phyloP scores from a whole-genome alignment of 2,329 filamentous ascomycete species.

The Didymella exigua region DNA sequence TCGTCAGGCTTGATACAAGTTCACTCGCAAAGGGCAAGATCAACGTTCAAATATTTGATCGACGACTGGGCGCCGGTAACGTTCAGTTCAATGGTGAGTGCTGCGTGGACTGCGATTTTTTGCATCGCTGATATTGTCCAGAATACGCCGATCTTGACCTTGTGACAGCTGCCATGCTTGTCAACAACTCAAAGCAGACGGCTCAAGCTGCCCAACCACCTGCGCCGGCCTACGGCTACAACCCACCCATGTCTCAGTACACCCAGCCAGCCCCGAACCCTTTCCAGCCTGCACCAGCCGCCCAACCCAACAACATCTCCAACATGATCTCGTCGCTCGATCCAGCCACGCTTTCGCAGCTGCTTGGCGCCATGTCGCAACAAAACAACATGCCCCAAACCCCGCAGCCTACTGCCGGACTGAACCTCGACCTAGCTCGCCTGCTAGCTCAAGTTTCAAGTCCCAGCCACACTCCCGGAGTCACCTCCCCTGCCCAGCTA shows the following conservation, averaged over 20 bases:
- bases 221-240: slow-evolving; percentile 35
- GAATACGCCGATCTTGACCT: slow-evolving; percentile 87
- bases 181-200: slow-evolving; percentile 70
- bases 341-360: slow-evolving; percentile 70
- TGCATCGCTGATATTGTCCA: slow-evolving; percentile 38
- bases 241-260: slow-evolving; percentile 26
- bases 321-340: slow-evolving; percentile 72
- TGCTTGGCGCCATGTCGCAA: slow-evolving; percentile 65
- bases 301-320: slow-evolving; percentile 63
- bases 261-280: slow-evolving; percentile 45
- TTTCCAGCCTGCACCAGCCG: slow-evolving; percentile 40
- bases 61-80: slow-evolving; percentile 72
- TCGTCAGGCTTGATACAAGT: slow-evolving; percentile 74
- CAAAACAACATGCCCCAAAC: slow-evolving; percentile 44
- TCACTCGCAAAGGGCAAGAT: slow-evolving; percentile 76
- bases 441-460: slow-evolving; percentile 44
- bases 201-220: slow-evolving; percentile 44
- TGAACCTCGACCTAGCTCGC: slow-evolving; percentile 48
- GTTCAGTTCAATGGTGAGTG: slow-evolving; percentile 74
- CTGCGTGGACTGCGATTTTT: neutral
- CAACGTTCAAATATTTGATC: slow-evolving; percentile 83
- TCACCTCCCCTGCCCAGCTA: slow-evolving; percentile 24
- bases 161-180: slow-evolving; percentile 77
- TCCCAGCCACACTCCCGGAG: slow-evolving; percentile 34
- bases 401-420: slow-evolving; percentile 45